Percentiles rank a stretch among this genome's conserved stretches.
phyloP scores from a whole-genome alignment of 208 protist genomes.

The Leishmania amazonensis region DNA sequence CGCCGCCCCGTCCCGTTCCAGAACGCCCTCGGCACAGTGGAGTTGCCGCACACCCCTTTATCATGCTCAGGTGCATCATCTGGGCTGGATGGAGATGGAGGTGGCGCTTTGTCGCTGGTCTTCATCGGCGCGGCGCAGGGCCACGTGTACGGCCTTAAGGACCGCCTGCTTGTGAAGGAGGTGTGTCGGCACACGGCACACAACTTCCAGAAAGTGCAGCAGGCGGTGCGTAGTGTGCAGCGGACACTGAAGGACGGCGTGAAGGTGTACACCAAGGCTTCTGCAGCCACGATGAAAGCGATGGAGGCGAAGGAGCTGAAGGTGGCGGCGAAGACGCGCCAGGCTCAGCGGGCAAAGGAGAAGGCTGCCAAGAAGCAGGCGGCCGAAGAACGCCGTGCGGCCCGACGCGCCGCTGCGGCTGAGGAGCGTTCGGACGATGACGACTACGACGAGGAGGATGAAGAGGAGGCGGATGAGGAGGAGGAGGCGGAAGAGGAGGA shows the following conservation, averaged over 20 bases:
- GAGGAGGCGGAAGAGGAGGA: constrained; percentile 37
- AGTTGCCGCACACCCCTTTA: constrained; percentile 58
- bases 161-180: constrained; percentile 39
- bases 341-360: constrained; percentile 33
- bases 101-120: constrained; percentile 33
- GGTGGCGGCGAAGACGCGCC: constrained; percentile 37
- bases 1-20: constrained; percentile 41
- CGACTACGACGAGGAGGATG: constrained; percentile 34
- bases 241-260: constrained; percentile 41
- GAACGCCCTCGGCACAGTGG: constrained; percentile 56
- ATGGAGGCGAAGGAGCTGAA: constrained; percentile 46
- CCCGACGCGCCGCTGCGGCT: constrained; percentile 19
- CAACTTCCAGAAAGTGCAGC: constrained; percentile 45
- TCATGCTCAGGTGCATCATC: constrained; percentile 23
- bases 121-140: constrained; percentile 63
- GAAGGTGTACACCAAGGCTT: constrained; percentile 40
- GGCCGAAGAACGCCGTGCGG: constrained; percentile 34
- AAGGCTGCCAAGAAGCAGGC: constrained; percentile 46
- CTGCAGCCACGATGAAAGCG: constrained; percentile 37
- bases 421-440: constrained; percentile 29
- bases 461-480: constrained; percentile 40
- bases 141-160: constrained; percentile 69
- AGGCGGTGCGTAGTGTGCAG: constrained; percentile 43
- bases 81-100: constrained; percentile 10
- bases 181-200: constrained; percentile 52